These are phyloP conservation scores for Beauveria sp. DNA, from an alignment of 2,329 filamentous ascomycete species.

Conservation along the genomic window DNA sequence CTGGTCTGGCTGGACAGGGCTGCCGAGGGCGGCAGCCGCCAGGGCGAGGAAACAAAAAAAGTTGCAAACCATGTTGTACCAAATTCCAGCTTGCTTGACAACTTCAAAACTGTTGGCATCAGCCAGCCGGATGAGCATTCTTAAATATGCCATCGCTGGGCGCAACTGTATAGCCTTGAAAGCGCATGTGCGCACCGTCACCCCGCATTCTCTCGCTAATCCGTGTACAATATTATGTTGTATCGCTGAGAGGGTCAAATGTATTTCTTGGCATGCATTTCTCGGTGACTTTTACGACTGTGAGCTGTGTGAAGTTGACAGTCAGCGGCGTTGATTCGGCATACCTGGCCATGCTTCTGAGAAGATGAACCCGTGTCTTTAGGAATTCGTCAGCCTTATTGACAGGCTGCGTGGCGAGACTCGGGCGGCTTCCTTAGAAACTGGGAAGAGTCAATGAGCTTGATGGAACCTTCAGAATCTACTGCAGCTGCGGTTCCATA, in stretches of 20 bases:
- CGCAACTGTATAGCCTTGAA: not conserved
- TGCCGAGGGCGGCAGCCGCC: not conserved
- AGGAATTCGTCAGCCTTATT: not conserved
- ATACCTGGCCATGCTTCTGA: not conserved
- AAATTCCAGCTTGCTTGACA: not conserved
- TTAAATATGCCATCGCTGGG: not conserved
- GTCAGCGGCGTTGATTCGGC: not conserved
- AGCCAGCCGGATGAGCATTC: not conserved
- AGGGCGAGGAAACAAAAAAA: not conserved
- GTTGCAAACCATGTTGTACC: not conserved
- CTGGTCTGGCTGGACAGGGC: not conserved
- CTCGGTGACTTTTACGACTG: not conserved
- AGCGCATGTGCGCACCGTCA: not conserved
- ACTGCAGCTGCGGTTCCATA: not conserved
- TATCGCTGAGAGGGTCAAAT: not conserved
- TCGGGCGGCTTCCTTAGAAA: too few species aligned
- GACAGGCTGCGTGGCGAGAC: not conserved
- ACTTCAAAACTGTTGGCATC: not conserved
- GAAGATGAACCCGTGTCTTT: not conserved
- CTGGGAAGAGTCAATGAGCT: too few species aligned
- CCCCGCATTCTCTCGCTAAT: not conserved
- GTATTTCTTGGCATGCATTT: not conserved
- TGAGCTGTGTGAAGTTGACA: not conserved
- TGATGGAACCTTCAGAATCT: not conserved
- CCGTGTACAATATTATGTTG: not conserved